phyloP scores from a whole-genome alignment of 129 eudicot species.

The Smallanthus sonchifolius region DNA sequence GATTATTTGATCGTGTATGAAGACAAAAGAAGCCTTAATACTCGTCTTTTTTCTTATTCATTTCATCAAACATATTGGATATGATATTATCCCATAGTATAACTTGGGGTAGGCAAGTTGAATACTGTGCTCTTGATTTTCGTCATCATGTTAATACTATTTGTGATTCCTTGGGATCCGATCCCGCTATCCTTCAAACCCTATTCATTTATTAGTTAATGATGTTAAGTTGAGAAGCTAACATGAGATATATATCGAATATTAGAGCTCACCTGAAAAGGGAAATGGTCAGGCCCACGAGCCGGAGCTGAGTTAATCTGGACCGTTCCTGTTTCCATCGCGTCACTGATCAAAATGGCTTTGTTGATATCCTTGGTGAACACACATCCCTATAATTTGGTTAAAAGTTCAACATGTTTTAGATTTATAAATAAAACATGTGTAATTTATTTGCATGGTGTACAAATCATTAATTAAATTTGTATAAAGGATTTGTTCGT shows the following conservation, averaged over 20 bases:
- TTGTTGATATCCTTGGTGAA: slow-evolving; percentile 94
- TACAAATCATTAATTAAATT: not conserved
- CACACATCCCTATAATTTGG: slow-evolving; percentile 64
- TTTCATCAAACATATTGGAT: slow-evolving; percentile 5
- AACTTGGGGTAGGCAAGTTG: slow-evolving; percentile 83
- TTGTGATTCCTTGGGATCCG: slow-evolving; percentile 95
- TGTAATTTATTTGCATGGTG: not conserved
- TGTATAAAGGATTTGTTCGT: too few species aligned
- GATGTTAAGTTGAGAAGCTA: not conserved
- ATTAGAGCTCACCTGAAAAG: slow-evolving; percentile 62
- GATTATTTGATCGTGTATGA: slow-evolving; percentile 23
- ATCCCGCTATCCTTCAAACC: slow-evolving; percentile 96
- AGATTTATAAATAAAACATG: not conserved
- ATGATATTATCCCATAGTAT: slow-evolving; percentile 65
- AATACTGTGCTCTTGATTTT: slow-evolving; percentile 92
- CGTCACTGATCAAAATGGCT: slow-evolving; percentile 92
- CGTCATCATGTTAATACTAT: slow-evolving; percentile 96
- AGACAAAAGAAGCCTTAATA: slow-evolving; percentile 18
- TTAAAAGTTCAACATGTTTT: not conserved
- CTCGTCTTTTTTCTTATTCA: slow-evolving; percentile 12
- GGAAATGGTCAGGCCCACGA: slow-evolving; percentile 98
- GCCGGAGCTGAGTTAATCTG: slow-evolving; percentile 98
- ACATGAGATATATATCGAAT: not conserved
- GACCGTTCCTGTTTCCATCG: slow-evolving; percentile 95
- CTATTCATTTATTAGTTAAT: slow-evolving; percentile 21